Base-by-base conservation (phyloP, 441 rosid species). In the Manihot esculenta region DNA sequence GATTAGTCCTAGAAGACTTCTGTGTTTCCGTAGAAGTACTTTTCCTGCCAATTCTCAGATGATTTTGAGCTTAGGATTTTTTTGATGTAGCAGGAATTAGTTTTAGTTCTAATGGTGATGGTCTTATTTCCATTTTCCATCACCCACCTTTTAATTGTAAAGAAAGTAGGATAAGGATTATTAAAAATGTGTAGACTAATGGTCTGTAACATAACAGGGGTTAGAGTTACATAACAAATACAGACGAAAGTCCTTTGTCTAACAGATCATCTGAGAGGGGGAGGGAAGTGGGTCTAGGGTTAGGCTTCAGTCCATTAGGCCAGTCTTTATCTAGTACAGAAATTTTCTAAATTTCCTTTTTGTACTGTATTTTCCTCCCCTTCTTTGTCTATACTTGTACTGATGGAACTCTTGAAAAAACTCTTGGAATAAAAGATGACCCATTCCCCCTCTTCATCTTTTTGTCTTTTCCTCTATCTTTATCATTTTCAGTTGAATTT, bases 191-290 rank as follows among this genome's bases (percentile, higher is more conserved):
- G 89, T 90, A 84, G 91, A 80, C 85, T 88, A 73, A 82, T 85
- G 86, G 84, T 85, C 85, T 89, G 95, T 89, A 86, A 78, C 86
- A 85, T 84, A 90, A 83, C 84, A 81, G 89, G 83, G 84, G 89
- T 80, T 85, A 75, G 83, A 76, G 82, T 79, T 78, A 80, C 84
- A 81, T 42, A 81, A 80, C 82, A 84, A 83, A 81, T 83, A 85
- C 83, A 84, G 83, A 82, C 72, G 73, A 67, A 76, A 81, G 81
- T 84, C 88, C 85, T 84, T 82, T 82, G 87, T 78, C 87, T 78
- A 83, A 88, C 88, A 84, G 83, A 88, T 85, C 88, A 84, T 84
- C 79, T 45, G 77, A 70, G 71, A 74, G 77, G 78, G 84, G 79
- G 70, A 82, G 85, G 76, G 73, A 76, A 60, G 68, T 42, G 72